Base-by-base conservation (phyloP, 148 eudicot genomes). In the Cornus suecica region DNA sequence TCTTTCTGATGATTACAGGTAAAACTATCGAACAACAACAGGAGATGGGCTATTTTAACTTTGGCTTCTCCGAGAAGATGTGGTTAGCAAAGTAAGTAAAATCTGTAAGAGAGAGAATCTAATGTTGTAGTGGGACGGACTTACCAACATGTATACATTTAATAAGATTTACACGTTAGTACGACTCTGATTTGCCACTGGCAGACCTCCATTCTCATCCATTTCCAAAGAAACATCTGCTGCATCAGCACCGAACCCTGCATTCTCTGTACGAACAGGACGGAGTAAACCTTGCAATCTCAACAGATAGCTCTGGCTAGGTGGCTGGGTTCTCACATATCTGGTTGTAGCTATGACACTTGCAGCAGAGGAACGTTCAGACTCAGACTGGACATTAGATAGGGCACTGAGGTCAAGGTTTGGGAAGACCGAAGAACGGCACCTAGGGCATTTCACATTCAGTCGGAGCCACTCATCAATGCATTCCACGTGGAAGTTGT, bases 401-500 rank as follows among this genome's bases (percentile, higher is more conserved):
- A 93, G 60, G 51, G 97, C 97, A 56, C 97, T 93, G 14, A 96
- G 91, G 80, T 93, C 97, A 2, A 96, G 97, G 82, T 93, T 93
- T 9, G 98, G 99, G 70, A 96, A 93, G 8, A 91, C 97, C 0
- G 97, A 93, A 73, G 94, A 91, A 5, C 99, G 92, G 76, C 99
- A 96, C 32, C 99, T 88, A 27, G 99, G 99, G 79, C 99, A 96
- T 81, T 93, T 96, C 64, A 90, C 91, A 51, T 96, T 96, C 68
- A 96, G 78, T 41, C 90, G 85, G 66, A 96, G 98, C 99, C 99
- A 96, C 79, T 93, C 91, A 52, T 96, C 99, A 25, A 96, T 93
- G 90, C 99, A 96, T 51, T 85, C 98, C 41, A 93, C 97, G 31
- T 93, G 98, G 80, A 93, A 96, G 79, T 91, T 96, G 90, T 96